These are phyloP conservation scores for Talaromyces piceae DNA, from an alignment of 2,329 filamentous ascomycete species.

Conservation along the genomic window DNA sequence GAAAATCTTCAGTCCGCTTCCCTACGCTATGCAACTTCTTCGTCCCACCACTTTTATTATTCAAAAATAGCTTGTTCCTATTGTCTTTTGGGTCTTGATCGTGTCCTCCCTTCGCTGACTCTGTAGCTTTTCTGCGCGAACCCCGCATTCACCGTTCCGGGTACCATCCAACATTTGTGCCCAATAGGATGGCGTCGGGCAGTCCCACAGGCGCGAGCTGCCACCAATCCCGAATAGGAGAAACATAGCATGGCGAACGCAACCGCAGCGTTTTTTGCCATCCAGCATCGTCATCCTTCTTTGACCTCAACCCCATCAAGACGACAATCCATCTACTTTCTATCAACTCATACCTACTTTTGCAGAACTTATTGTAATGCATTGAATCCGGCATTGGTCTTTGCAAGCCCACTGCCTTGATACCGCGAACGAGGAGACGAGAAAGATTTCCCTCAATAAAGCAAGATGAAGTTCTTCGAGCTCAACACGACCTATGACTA, in stretches of 20 bases:
- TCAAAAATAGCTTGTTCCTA: too few relatives aligned
- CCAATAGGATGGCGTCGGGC: slow-evolving; percentile 1
- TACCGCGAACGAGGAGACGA: background rate
- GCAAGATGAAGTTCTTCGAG: slow-evolving; percentile 47
- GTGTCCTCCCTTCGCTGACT: too few relatives aligned
- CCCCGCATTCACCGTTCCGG: background rate
- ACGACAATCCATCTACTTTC: background rate
- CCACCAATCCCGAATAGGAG: background rate
- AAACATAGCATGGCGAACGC: slow-evolving; percentile 9
- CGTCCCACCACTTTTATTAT: too few relatives aligned
- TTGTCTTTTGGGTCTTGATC: too few relatives aligned
- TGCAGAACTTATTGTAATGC: slow-evolving; percentile 1
- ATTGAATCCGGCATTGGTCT: background rate
- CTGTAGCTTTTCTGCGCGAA: background rate
- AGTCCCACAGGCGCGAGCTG: background rate
- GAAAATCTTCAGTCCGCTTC: too few relatives aligned
- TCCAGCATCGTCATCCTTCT: slow-evolving; percentile 1
- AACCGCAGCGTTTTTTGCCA: slow-evolving; percentile 8
- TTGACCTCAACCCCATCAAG: background rate
- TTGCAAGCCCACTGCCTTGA: slow-evolving; percentile 1
- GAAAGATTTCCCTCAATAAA: background rate
- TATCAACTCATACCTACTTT: background rate
- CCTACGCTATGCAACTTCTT: too few relatives aligned
- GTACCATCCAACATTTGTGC: background rate
- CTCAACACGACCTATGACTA: slow-evolving; percentile 56